Conservation (phyloP, 805 yeast genomes). For the Ogataea populi-albae region DNA sequence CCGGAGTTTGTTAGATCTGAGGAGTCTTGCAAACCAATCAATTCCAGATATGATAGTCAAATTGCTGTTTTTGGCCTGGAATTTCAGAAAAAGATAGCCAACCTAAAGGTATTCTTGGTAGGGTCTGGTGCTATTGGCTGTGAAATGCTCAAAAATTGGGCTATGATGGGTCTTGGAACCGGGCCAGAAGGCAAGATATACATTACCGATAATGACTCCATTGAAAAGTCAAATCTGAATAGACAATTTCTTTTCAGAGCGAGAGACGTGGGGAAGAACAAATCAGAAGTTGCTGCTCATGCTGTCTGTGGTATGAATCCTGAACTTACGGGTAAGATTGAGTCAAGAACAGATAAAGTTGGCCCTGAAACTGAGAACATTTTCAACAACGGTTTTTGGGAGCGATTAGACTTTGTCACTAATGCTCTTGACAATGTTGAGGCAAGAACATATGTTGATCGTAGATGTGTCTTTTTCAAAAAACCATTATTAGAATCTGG, state of each 20-base stretch:
- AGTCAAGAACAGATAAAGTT: conserved; percentile 78
- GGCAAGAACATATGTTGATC: conserved; percentile 96
- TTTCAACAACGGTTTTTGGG: conserved; percentile 86
- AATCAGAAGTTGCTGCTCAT: conserved; percentile 84
- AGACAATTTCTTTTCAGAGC: conserved; percentile 96
- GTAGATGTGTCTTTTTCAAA: conserved; percentile 90
- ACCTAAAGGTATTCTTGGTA: conserved; percentile 82
- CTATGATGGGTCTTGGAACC: conserved; percentile 90
- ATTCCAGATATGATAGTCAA: conserved; percentile 89
- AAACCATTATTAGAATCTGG: conserved; percentile 95
- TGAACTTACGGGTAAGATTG: conserved; percentile 73
- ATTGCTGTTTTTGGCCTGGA: conserved; percentile 88
- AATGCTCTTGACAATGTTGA: conserved; percentile 97
- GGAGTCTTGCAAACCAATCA: conserved; percentile 69
- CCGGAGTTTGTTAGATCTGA: conserved; percentile 59
- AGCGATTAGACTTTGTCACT: conserved; percentile 78
- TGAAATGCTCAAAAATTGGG: conserved; percentile 98
- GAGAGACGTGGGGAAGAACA: conserved; percentile 87
- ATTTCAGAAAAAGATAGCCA: conserved; percentile 70
- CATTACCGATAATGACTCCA: conserved; percentile 91
- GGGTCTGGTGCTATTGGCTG: conserved; percentile 99
- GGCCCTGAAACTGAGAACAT: conserved; percentile 89
- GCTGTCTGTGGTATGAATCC: conserved; percentile 89
- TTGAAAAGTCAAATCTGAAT: conserved; percentile 93
- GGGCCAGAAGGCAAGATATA: conserved; percentile 83